Evolutionary conservation across 345 rosid species (phyloP), one percentile per base, ranked within the genome.

Genomic region (Erodium maritimum): DNA sequence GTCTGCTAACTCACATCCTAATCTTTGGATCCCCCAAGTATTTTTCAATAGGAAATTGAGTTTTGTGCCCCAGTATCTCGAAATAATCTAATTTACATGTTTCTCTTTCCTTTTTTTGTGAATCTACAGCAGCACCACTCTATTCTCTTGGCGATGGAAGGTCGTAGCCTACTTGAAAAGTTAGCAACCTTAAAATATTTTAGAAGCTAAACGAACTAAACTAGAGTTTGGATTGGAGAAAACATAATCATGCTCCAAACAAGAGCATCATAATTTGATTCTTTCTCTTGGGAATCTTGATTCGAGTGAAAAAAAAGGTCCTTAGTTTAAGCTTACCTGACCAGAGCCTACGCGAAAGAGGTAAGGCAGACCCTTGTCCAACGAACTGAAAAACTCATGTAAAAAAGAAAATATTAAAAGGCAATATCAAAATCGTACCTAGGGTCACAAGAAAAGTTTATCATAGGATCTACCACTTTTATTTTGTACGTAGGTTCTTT

Each of bases 291-390:
- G 12, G 14, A 42, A 42, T 16, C 48, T 29, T 10, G 14, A 42
- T 14, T 10, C 48, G 12, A 42, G 14, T 42, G 14, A 42, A 3
- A 3, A 29, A 29, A 3, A 29, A 29, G 8, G 34, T 29, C 8
- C 23, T 50, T 20, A 51, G 19, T 29, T 2, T 20, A 54, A 65
- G 54, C 61, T 62, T 71, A 87, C 98, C 94, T 89, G 99, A 25
- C 90, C 95, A 21, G 96, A 82, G 22, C 99, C 99, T 51, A 87
- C 95, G 0, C 94, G 96, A 63, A 89, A 93, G 45, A 93, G 75
- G 71, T 93, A 89, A 0, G 61, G 75, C 72, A 65, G 84, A 53
- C 95, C 85, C 73, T 89, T 93, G 75, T 89, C 96, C 65, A 89
- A 65, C 29, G 99, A 93, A 73, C 99, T 93, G 80, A 66, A 71